Evolutionary conservation across 1,284 basidiomycete species (phyloP), one percentile per base, ranked within the genome.

Genomic region (Peniophora sp.): DNA sequence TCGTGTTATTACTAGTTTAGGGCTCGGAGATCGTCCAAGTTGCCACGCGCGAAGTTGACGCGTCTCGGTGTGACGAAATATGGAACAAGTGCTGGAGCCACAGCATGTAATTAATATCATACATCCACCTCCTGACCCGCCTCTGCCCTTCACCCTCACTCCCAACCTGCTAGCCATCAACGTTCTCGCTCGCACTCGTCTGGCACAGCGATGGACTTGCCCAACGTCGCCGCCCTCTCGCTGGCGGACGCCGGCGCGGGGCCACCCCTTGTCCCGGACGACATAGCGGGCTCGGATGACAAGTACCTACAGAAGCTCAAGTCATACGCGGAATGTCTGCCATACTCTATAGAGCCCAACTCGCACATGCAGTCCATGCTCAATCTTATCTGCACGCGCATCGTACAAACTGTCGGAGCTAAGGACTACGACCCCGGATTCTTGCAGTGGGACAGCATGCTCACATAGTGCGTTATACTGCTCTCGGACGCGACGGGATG

Each of bases 291-390:
- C 38, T 57, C 63, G 27, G 62, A 67, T 20, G 75, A 82, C 57
- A 71, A 63, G 16, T 75, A 77, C 59, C 68, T 80, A 62, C 65
- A 70, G 56, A 85, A 83, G 59, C 68, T 85, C 44, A 75, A 74
- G 63, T 69, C 69, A 48, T 83, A 85, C 65, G 79, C 81, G 38
- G 66, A 69, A 49, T 76, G 74, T 9, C 62, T 97, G 44, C 93
- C 94, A 1, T 97, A 96, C 65, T 74, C 79, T 2, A 81, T 88
- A 56, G 93, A 97, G 67, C 72, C 85, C 0, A 75, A 91, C 53
- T 80, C 81, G 12, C 81, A 83, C 61, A 92, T 95, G 83, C 83
- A 93, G 63, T 70, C 77, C 43, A 73, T 91, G 59, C 76, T 97
- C 47, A 89, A 95, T 56, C 75, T 84, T 56, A 90, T 94, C 57